phyloP scores from a whole-genome alignment of 768 basidiomycete species.

The Boletus fagicola region DNA sequence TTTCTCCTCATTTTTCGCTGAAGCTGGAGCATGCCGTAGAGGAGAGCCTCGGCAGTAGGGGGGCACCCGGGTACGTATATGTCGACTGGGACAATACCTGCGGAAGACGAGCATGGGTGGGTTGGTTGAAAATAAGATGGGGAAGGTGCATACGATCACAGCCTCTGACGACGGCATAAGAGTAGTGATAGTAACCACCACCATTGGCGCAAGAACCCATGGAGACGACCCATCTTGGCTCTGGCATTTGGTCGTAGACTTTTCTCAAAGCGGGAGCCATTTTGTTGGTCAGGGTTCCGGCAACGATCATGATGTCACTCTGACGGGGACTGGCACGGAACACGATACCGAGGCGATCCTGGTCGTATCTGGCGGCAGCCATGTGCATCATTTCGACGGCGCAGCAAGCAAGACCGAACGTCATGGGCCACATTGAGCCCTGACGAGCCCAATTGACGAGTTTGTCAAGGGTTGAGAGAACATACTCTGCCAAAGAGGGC shows the following conservation, averaged over 20 bases:
- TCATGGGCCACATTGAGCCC: constrained; percentile 99
- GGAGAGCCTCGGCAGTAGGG: constrained; percentile 92
- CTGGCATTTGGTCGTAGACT: constrained; percentile 98
- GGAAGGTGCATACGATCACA: constrained; percentile 78
- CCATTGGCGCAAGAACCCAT: constrained; percentile 99
- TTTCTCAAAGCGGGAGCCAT: constrained; percentile 98
- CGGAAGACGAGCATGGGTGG: constrained; percentile 9
- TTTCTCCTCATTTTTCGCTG: constrained; percentile 94
- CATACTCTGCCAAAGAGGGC: constrained; percentile 67
- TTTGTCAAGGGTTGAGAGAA: constrained; percentile 93
- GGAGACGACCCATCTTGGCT: constrained; percentile 99
- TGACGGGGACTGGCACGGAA: constrained; percentile 99
- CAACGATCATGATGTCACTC: constrained; percentile 98
- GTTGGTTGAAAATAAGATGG: neutral
- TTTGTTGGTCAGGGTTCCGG: constrained; percentile 98
- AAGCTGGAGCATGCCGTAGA: constrained; percentile 95
- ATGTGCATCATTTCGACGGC: constrained; percentile 99
- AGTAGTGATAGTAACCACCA: constrained; percentile 96
- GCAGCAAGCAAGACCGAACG: constrained; percentile 96
- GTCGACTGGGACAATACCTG: constrained; percentile 96
- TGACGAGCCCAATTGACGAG: constrained; percentile 97
- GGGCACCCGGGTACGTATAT: constrained; percentile 97
- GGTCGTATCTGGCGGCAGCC: constrained; percentile 98
- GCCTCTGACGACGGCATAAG: constrained; percentile 97
- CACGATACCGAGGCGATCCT: constrained; percentile 94